These are phyloP conservation scores for Otatea glauca DNA, from an alignment of 176 grass and related monocot genomes.

Conservation along the genomic window DNA sequence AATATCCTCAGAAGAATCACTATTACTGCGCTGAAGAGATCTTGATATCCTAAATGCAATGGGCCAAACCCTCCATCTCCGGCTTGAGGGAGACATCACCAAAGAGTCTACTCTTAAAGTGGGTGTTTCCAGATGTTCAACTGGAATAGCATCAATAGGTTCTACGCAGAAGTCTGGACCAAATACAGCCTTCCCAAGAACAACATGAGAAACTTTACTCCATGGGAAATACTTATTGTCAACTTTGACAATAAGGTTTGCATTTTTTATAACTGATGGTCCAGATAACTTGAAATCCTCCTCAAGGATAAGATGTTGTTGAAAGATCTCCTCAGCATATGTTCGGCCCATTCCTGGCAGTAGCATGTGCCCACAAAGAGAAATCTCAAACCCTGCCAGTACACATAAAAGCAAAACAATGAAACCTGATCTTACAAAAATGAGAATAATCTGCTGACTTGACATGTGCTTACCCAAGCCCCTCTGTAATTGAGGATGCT, in stretches of 20 bases:
- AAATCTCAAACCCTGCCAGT: slow-evolving; percentile 82
- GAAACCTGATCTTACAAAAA: slow-evolving; percentile 38
- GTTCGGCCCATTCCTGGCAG: slow-evolving; percentile 68
- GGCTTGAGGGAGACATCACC: slow-evolving; percentile 68
- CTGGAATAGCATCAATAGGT: slow-evolving; percentile 68
- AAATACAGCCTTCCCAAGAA: slow-evolving; percentile 91
- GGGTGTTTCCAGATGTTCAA: slow-evolving; percentile 59
- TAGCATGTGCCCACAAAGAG: slow-evolving; percentile 86
- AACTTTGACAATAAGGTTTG: slow-evolving; percentile 84
- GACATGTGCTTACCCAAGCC: slow-evolving; percentile 63
- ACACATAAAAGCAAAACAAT: slow-evolving; percentile 45
- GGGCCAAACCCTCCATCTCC: slow-evolving; percentile 90
- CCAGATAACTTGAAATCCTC: slow-evolving; percentile 83
- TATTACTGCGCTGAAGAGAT: slow-evolving; percentile 86
- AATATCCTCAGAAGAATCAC: slow-evolving; percentile 85
- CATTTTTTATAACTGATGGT: slow-evolving; percentile 77
- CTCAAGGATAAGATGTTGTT: slow-evolving; percentile 71
- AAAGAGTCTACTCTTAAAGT: slow-evolving; percentile 56
- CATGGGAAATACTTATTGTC: slow-evolving; percentile 76
- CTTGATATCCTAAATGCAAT: slow-evolving; percentile 86
- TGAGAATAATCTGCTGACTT: slow-evolving; percentile 31
- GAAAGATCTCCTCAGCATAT: slow-evolving; percentile 82
- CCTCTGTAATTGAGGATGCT: slow-evolving; percentile 47
- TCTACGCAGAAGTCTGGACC: slow-evolving; percentile 71
- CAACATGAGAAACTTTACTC: slow-evolving; percentile 78